Evolutionary conservation across 169 alveolate species (phyloP).

Genomic region (Eimeria sp.): DNA sequence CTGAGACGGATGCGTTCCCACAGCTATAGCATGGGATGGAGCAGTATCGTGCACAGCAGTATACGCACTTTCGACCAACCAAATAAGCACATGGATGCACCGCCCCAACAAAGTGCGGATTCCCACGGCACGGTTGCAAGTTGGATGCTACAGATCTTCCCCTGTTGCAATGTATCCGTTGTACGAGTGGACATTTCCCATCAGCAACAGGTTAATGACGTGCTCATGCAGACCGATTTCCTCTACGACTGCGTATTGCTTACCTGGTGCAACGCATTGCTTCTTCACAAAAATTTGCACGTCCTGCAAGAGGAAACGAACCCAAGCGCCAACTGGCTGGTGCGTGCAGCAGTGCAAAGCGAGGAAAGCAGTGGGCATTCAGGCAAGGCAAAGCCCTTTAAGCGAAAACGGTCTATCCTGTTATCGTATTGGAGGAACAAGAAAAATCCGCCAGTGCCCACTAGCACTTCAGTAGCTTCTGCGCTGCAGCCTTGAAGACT

Average conservation of each 20-base stretch:
- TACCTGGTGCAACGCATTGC: slow-evolving; percentile 64
- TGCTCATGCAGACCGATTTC: no score
- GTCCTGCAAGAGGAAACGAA: slow-evolving; percentile 22
- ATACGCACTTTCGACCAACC: not conserved
- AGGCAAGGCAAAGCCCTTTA: no score
- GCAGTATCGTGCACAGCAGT: not conserved
- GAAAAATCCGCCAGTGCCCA: no score
- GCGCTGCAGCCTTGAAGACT: no score
- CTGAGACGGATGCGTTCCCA: not conserved
- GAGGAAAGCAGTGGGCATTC: no score
- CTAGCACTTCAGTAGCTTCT: no score
- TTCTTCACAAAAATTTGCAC: slow-evolving; percentile 43
- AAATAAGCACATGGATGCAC: no score
- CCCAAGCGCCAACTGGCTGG: not conserved
- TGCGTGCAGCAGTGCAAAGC: not conserved
- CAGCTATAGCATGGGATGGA: not conserved
- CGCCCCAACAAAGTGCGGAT: no score
- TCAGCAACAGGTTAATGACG: not conserved
- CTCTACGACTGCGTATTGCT: not conserved
- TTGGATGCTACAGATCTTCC: not conserved
- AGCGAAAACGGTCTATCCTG: no score
- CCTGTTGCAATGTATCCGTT: not conserved
- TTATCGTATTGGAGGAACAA: no score
- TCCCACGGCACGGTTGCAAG: not conserved
- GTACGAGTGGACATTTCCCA: not conserved